These are phyloP conservation scores for Eudorina sp. DNA, from an alignment of 139 green algal genomes.

Conservation along the genomic window DNA sequence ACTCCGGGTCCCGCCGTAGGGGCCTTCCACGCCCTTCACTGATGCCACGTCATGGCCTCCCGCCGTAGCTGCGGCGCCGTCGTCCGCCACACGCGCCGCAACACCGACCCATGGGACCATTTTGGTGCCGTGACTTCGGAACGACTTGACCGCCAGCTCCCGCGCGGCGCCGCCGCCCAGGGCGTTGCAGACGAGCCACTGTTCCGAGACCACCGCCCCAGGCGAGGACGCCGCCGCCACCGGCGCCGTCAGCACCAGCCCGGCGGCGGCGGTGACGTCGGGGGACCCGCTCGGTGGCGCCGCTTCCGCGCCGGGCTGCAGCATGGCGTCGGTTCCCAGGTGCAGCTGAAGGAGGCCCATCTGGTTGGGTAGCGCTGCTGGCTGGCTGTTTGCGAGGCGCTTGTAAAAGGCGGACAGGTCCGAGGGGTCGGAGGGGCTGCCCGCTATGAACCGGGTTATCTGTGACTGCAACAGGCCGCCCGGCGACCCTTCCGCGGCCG, in stretches of 20 bases:
- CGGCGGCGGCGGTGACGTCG: background rate
- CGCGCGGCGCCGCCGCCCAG: constrained; percentile 56
- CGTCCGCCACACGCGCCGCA: constrained; percentile 62
- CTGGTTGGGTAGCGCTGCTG: constrained; percentile 34
- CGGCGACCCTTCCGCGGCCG: background rate
- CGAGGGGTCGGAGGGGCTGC: background rate
- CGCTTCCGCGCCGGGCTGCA: background rate
- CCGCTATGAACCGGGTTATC: constrained; percentile 46
- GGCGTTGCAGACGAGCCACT: constrained; percentile 75
- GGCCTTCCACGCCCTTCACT: background rate
- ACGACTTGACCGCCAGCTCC: constrained; percentile 55
- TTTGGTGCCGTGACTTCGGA: constrained; percentile 57
- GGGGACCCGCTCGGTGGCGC: too few species aligned
- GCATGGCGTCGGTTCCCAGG: background rate
- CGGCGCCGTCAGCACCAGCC: background rate
- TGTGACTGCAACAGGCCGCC: constrained; percentile 14
- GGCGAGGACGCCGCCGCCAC: background rate
- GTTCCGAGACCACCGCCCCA: constrained; percentile 32
- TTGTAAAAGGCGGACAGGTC: constrained; percentile 51
- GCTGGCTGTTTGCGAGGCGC: constrained; percentile 13
- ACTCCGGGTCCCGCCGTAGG: background rate
- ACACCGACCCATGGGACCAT: constrained; percentile 85
- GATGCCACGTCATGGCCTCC: background rate
- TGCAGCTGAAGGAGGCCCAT: constrained; percentile 48
- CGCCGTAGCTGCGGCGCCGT: background rate